phyloP scores from a whole-genome alignment of 257 asterid genomes.

The Eustoma russellianum region DNA sequence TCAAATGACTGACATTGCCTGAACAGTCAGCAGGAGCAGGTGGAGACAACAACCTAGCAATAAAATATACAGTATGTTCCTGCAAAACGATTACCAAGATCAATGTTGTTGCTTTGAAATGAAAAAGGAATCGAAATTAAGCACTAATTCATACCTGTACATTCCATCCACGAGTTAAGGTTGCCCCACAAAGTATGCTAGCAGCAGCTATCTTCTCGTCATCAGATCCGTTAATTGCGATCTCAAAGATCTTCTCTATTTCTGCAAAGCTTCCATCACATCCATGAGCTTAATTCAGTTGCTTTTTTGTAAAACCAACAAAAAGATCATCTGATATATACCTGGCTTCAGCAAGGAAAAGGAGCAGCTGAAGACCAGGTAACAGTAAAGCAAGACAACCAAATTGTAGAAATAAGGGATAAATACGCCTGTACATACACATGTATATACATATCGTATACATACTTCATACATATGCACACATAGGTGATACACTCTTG shows the following conservation, averaged over 20 bases:
- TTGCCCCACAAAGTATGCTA: constrained; percentile 83
- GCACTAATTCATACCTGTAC: constrained; percentile 45
- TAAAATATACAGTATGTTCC: constrained; percentile 80
- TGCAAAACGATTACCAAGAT: constrained; percentile 29
- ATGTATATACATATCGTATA: too few species aligned
- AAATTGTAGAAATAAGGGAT: too few species aligned
- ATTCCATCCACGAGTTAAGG: constrained; percentile 78
- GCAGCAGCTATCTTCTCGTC: constrained; percentile 86
- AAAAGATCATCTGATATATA: constrained; percentile 22
- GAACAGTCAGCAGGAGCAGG: constrained; percentile 55
- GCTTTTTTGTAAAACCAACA: constrained; percentile 43
- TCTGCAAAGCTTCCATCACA: constrained; percentile 96
- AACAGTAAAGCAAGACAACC: constrained; percentile 4
- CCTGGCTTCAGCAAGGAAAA: constrained; percentile 26
- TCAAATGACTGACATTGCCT: constrained; percentile 73
- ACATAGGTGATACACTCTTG: too few species aligned
- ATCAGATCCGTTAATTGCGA: constrained; percentile 63
- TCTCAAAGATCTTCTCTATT: constrained; percentile 78
- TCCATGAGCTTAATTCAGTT: constrained; percentile 90
- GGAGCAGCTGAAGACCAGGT: constrained; percentile 22
- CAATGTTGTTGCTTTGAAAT: background rate
- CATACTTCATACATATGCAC: too few species aligned
- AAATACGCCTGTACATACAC: too few species aligned
- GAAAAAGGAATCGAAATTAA: background rate
- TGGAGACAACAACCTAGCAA: constrained; percentile 84